Evolutionary conservation across 2,329 filamentous ascomycete genomes (phyloP), one percentile per base, ranked within the genome.

Genomic region (Xylaria multiplex): DNA sequence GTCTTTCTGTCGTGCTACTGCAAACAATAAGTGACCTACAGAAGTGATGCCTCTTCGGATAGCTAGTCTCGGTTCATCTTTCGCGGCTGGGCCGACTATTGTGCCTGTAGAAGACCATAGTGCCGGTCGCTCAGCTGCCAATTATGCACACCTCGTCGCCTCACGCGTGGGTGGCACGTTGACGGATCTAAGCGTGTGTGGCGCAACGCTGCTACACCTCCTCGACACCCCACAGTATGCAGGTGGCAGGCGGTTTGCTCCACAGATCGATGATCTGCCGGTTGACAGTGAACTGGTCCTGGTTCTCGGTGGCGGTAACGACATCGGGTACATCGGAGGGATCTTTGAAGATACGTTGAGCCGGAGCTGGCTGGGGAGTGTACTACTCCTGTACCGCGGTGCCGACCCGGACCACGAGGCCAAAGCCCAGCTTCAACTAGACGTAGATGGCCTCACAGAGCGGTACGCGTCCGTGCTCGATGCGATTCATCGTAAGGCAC

Each of bases 231-330:
- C 78, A 1, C 79, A 81, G 66, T 55, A 70, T 40, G 59, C 62
- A 35, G 71, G 70, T n/a, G 59, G 68, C 24, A 59, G 62, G 57
- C 48, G 68, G 2, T 79, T 80, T 64, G 61, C 73, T 37, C 78
- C 79, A 24, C 80, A 81, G 71, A 70, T 81, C 35, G 56, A 72
- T 14, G 71, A 65, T 3, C 57, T 81, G 11, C 78, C 78, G 0
- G 55, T 58, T 2, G 75, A 79, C 65, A 73, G 73, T 9, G 77
- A 80, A 58, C 69, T 80, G 27, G 78, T 81, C 3, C 71, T 78
- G 16, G 72, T 80, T 11, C 77, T 77, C 13, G 77, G 75, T 63
- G 79, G 79, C 37, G 79, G 79, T 14, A 80, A 80, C 60, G 79
- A 81, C 66, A 73, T 80, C 50, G 75, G 74, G 3, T 80, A 80